Evolutionary conservation across 768 basidiomycete species (phyloP), one percentile per base, ranked within the genome.

Genomic region (Mycena rebaudengoi): DNA sequence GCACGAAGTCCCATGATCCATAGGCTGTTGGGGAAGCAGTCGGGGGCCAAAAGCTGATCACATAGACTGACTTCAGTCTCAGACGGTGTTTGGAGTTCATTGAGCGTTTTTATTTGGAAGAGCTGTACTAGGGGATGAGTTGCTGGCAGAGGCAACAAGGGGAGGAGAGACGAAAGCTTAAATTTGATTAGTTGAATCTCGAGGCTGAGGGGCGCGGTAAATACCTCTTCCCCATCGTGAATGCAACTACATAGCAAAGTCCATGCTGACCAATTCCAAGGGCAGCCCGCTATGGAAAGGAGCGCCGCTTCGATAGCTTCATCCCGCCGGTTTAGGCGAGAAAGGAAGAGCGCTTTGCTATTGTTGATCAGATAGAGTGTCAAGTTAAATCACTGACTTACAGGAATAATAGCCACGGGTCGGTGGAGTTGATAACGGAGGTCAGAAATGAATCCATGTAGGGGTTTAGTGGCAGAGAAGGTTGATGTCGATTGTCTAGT

Each of bases 231-330:
- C 16, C 88, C 88, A 65, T 95, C 94, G 14, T 87, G 86, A 30
- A 96, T 84, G 71, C 92, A 92, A 54, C 87, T 88, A 3, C 86
- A 85, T n/a, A 99, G 81, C 41, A 95, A 83, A 8, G 85, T 79
- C 96, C 96, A 99, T n/a, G 88, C 81, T 26, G 92, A 91, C 96
- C 96, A 99, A 73, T 98, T 98, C 89, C 94, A 98, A 13, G 92
- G 91, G 70, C 90, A 94, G 6, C 83, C 83, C 35, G 84, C 82
- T 41, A 97, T 89, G 13, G 95, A 96, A 32, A 87, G 77, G 18
- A 98, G 80, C 14, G 88, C 85, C 67, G 82, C 85, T 73, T 96
- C 95, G 13, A 97, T 91, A 1, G 97, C 95, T 72, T 95, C 92
- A 62, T 94, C 89, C 25, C 95, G 86, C 62, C 92, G 84, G 23